Percentiles rank a stretch among this genome's conserved stretches.
These are phyloP conservation scores for Phytophthora hybrid DNA, from an alignment of 352 stramenopile species.

Conservation along the genomic window DNA sequence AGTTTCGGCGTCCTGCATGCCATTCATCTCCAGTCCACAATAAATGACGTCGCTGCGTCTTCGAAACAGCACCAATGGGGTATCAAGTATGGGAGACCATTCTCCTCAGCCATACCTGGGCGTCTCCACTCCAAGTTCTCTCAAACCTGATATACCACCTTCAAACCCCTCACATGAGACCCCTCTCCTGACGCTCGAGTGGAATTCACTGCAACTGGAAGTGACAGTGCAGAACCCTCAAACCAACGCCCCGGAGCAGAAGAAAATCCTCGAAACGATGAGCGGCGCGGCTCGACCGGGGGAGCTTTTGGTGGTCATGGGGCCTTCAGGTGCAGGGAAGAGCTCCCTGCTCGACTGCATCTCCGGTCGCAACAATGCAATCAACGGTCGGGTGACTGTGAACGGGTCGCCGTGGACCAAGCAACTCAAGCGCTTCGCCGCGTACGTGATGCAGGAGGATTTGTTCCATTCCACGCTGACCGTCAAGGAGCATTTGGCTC, in stretches of 20 bases:
- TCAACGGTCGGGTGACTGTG: conserved; percentile 66
- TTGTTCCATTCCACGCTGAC: conserved; percentile 88
- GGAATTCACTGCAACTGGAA: conserved; percentile 44
- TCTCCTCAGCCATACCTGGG: neutral
- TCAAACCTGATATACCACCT: conserved; percentile 14
- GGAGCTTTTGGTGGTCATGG: conserved; percentile 75
- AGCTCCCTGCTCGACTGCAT: conserved; percentile 96
- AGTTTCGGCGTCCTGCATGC: neutral
- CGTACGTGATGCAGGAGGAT: conserved; percentile 92
- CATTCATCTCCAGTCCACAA: neutral
- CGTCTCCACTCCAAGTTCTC: conserved; percentile 5
- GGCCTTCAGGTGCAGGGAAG: conserved; percentile 84
- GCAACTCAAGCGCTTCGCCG: conserved; percentile 31
- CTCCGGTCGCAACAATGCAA: conserved; percentile 85
- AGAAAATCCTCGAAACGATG: conserved; percentile 63
- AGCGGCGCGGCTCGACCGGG: conserved; percentile 58
- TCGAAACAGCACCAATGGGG: neutral
- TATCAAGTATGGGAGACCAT: neutral
- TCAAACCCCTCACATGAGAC: conserved; percentile 1
- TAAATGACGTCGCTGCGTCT: neutral
- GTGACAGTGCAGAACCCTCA: conserved; percentile 48
- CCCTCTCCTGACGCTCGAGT: conserved; percentile 45
- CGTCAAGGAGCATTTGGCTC: conserved; percentile 84
- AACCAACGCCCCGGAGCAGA: conserved; percentile 49
- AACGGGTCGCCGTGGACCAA: conserved; percentile 64